These are phyloP conservation scores for Achlya hypogyna DNA, from an alignment of 352 stramenopile species.

Conservation along the genomic window DNA sequence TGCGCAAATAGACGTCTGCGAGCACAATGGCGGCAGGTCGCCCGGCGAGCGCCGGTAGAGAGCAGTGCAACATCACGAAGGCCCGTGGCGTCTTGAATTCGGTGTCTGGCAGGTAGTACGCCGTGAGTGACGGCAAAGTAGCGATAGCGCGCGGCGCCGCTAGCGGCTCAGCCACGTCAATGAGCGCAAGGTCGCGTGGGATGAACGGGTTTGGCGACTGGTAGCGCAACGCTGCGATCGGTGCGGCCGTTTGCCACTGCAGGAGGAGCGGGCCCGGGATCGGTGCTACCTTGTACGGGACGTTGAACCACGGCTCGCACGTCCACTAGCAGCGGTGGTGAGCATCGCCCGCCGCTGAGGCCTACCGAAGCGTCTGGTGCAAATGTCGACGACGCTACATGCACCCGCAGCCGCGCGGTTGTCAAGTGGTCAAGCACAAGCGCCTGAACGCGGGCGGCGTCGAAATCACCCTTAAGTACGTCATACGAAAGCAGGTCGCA, in stretches of 20 bases:
- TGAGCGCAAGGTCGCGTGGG: slow-evolving; percentile 50
- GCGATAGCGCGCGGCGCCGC: slow-evolving; percentile 23
- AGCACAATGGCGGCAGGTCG: slow-evolving; percentile 33
- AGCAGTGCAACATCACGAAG: slow-evolving; percentile 42
- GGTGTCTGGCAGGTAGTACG: slow-evolving; percentile 48
- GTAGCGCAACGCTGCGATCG: slow-evolving; percentile 41
- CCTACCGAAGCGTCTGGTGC: slow-evolving; percentile 2
- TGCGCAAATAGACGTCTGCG: slow-evolving; percentile 49
- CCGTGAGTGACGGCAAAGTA: slow-evolving; percentile 27
- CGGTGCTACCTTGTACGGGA: slow-evolving; percentile 33
- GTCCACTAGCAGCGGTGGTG: slow-evolving; percentile 4
- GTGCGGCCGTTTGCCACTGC: slow-evolving; percentile 30
- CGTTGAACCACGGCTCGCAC: slow-evolving; percentile 59
- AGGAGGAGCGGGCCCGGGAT: slow-evolving; percentile 31
- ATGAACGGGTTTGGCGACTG: slow-evolving; percentile 62
- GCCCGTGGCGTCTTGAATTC: slow-evolving; percentile 52
- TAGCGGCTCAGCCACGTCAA: slow-evolving; percentile 24
- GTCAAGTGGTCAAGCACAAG: slow-evolving; percentile 39
- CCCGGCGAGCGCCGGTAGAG: slow-evolving; percentile 39
- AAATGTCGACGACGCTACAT: slow-evolving; percentile 32
- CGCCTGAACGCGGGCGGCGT: slow-evolving; percentile 29
- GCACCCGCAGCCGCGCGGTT: slow-evolving; percentile 39
- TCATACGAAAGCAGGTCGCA: slow-evolving; percentile 57
- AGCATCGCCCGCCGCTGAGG: neutral
- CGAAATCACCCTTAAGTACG: slow-evolving; percentile 44